Percentiles rank a stretch among this genome's conserved stretches.
Evolutionary conservation across 805 yeast species (phyloP).

Genomic region (Suhomyces emberorum): DNA sequence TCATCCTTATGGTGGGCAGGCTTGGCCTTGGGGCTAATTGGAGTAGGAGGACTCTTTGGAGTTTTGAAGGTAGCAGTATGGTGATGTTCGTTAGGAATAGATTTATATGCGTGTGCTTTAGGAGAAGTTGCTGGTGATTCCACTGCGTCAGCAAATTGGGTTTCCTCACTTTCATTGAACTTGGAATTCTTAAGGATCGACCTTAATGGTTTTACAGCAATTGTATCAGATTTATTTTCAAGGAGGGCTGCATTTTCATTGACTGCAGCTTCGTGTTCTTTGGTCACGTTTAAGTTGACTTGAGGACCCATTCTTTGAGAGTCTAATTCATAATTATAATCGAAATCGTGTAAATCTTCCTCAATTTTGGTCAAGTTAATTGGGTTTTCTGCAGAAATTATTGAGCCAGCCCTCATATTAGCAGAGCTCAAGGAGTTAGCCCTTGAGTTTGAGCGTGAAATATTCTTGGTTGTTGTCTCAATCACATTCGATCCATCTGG

Average conservation of each 20-base stretch:
- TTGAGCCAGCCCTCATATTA: slow-evolving; percentile 18
- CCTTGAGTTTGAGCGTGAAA: slow-evolving; percentile 33
- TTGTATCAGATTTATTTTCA: slow-evolving; percentile 3
- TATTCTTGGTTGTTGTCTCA: slow-evolving; percentile 41
- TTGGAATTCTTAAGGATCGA: slow-evolving; percentile 31
- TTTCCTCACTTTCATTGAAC: slow-evolving; percentile 7
- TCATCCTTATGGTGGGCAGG: slow-evolving; percentile 7
- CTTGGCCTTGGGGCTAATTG: neutral
- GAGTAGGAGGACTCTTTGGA: neutral
- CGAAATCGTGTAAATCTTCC: slow-evolving; percentile 42
- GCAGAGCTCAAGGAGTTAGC: slow-evolving; percentile 24
- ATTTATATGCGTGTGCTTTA: slow-evolving; percentile 2
- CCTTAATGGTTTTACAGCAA: slow-evolving; percentile 28
- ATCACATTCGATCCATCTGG: slow-evolving; percentile 43
- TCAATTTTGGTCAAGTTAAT: slow-evolving; percentile 37
- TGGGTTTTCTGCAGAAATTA: slow-evolving; percentile 15
- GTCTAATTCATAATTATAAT: slow-evolving; percentile 38
- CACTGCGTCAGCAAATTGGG: slow-evolving; percentile 1
- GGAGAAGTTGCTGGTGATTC: neutral
- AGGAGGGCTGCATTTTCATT: slow-evolving; percentile 5
- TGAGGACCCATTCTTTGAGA: slow-evolving; percentile 8
- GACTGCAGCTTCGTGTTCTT: neutral
- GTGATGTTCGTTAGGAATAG: slow-evolving; percentile 1
- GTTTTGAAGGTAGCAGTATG: neutral
- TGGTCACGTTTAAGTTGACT: neutral